A percentile compares a stretch with the other conserved stretches of the same genome.
These are phyloP conservation scores for Penicillium flavigenum DNA, from an alignment of 495 filamentous ascomycete species.

Conservation along the genomic window DNA sequence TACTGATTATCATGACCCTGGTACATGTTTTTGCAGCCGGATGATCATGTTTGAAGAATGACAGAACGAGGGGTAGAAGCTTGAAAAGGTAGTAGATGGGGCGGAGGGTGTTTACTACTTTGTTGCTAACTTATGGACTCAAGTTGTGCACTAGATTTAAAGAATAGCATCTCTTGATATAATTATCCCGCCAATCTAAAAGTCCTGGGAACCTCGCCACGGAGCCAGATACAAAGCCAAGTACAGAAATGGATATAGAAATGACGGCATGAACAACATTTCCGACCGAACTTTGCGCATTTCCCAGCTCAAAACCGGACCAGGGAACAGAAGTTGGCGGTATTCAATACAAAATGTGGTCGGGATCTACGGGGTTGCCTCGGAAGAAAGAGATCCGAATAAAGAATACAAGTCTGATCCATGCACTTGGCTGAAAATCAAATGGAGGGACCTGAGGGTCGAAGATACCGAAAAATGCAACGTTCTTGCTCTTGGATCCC, in stretches of 20 bases:
- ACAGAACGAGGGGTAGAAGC: too few species aligned
- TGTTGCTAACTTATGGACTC: too few species aligned
- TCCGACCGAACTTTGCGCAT: not conserved
- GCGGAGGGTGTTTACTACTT: too few species aligned
- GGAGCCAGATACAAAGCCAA: slow-evolving; percentile 2
- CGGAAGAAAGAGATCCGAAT: slow-evolving; percentile 2
- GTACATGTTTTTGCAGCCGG: too few species aligned
- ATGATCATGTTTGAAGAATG: too few species aligned
- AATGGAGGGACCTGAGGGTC: slow-evolving; percentile 1
- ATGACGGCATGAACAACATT: not conserved
- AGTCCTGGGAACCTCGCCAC: not conserved
- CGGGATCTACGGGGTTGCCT: not conserved
- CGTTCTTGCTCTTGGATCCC: not conserved
- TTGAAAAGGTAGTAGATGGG: too few species aligned
- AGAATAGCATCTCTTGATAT: too few species aligned
- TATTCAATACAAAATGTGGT: slow-evolving; percentile 4
- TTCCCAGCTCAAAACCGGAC: not conserved
- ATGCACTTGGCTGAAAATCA: slow-evolving; percentile 4
- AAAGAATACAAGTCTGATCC: slow-evolving; percentile 8
- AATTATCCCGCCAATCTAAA: too few species aligned
- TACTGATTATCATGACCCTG: not conserved
- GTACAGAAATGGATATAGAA: slow-evolving; percentile 4
- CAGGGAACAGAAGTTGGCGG: not conserved
- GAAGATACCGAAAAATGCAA: not conserved
- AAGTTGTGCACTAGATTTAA: too few species aligned